phyloP scores from a whole-genome alignment of 2,329 filamentous ascomycete genomes.

The Raffaelea albimanens region DNA sequence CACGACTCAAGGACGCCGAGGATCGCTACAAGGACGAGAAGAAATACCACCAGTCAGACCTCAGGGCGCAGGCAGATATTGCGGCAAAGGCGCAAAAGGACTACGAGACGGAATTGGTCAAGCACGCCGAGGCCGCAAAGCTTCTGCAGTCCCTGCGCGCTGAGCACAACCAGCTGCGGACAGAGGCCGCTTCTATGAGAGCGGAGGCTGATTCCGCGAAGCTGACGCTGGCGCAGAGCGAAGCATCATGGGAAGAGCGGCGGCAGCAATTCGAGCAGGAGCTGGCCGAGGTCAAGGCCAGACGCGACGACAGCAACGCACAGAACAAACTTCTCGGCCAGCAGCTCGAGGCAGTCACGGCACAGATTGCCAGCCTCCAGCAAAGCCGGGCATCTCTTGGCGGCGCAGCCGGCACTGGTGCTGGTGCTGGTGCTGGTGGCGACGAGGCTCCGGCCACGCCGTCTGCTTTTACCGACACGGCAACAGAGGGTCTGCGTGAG shows the following conservation, averaged over 20 bases:
- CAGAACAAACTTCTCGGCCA: slow-evolving; percentile 88
- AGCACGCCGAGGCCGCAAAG: slow-evolving; percentile 92
- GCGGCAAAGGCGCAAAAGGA: slow-evolving; percentile 87
- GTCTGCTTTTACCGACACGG: slow-evolving; percentile 43
- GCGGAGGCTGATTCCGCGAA: slow-evolving; percentile 82
- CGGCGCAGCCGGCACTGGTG: not conserved
- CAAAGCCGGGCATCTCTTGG: slow-evolving; percentile 54
- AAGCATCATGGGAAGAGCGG: slow-evolving; percentile 81
- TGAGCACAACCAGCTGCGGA: slow-evolving; percentile 75
- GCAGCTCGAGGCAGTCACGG: slow-evolving; percentile 74
- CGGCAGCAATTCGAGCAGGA: slow-evolving; percentile 76
- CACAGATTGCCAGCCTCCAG: slow-evolving; percentile 72
- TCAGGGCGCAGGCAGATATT: slow-evolving; percentile 89
- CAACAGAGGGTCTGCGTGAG: slow-evolving; percentile 72
- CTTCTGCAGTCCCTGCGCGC: slow-evolving; percentile 67
- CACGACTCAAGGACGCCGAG: slow-evolving; percentile 73
- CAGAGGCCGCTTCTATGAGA: slow-evolving; percentile 63
- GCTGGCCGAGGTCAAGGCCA: slow-evolving; percentile 64
- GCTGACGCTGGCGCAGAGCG: slow-evolving; percentile 66
- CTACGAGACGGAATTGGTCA: slow-evolving; percentile 89
- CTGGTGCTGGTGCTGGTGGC: slow-evolving; percentile 11
- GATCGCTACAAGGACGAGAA: slow-evolving; percentile 71
- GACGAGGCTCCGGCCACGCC: slow-evolving; percentile 40
- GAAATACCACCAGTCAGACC: slow-evolving; percentile 79
- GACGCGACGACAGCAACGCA: slow-evolving; percentile 73